phyloP scores from a whole-genome alignment of 441 rosid species.

The Gossypium laxum region DNA sequence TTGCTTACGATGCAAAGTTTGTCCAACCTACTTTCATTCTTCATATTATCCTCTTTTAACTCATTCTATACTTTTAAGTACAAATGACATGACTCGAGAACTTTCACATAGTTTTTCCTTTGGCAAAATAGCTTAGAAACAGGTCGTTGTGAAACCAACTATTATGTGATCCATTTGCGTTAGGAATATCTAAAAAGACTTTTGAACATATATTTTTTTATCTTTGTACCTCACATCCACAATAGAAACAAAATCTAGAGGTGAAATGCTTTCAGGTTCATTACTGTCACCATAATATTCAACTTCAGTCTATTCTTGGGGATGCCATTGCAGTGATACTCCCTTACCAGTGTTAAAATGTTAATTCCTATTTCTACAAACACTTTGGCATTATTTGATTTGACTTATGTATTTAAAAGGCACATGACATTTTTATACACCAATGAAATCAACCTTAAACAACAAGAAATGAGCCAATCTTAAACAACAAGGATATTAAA shows the following conservation, averaged over 20 bases:
- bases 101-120: slow-evolving; percentile 58
- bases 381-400: no score
- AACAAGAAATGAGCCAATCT: no score
- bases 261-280: slow-evolving; percentile 34
- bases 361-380: no score
- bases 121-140: slow-evolving; percentile 39
- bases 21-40: background rate
- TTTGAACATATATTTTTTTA: slow-evolving; percentile 39
- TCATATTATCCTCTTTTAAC: slow-evolving; percentile 48
- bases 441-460: no score
- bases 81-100: slow-evolving; percentile 49
- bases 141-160: slow-evolving; percentile 71
- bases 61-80: slow-evolving; percentile 52
- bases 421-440: no score
- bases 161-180: slow-evolving; percentile 39
- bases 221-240: slow-evolving; percentile 49
- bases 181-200: slow-evolving; percentile 51
- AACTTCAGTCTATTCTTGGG: slow-evolving; percentile 58
- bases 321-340: slow-evolving; percentile 45
- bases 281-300: slow-evolving; percentile 52
- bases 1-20: background rate
- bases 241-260: slow-evolving; percentile 54
- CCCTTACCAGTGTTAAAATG: slow-evolving; percentile 16
- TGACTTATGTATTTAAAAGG: no score
- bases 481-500: no score